Evolutionary conservation across 306 rosid genomes (phyloP), one percentile per base, ranked within the genome.

Genomic region (Vigna reflexopilosa): DNA sequence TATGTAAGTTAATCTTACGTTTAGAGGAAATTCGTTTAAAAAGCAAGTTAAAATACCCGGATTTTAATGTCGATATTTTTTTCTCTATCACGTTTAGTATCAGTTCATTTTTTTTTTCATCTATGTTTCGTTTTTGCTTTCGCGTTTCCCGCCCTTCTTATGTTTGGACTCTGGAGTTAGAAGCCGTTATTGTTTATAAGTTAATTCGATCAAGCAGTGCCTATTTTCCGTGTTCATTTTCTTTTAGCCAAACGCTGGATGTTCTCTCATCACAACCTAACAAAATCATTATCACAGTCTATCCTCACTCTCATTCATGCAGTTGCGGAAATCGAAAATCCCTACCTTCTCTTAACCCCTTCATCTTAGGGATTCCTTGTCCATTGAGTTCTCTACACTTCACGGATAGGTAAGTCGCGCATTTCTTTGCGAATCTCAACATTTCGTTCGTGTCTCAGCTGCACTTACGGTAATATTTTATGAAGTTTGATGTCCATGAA

Each of bases 171-270:
- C 22, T 7, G 26, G 68, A 17, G 54, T 28, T 30, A 20, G 72
- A 59, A 48, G 77, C 83, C 77, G 73, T 83, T 83, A 64, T 45
- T 77, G 63, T 54, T 50, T 74, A 52, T 52, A 67, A 28, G 16
- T 62, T 5, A 38, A 24, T 72, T 73, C 58, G 32, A 57, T 19
- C 22, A 2, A 68, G 32, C 59, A 34, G 2, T 47, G 26, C 49
- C 19, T 20, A 24, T 26, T 67, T 26, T 69, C 14, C 17, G 10
- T 45, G 47, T 42, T 42, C 47, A 42, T 42, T 42, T 42, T 42
- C 47, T 42, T 42, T 42, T 9, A 9, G 47, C 47, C 3, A 9
- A 9, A 42, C 12, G 13, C 45, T 40, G 45, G 7, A 42, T 42
- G 9, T 12, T 42, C 47, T 42, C 72, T 66, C 83, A 16, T 42